Evolutionary conservation across 768 basidiomycete genomes (phyloP).

Genomic region (Lactarius pseudohatsudake): DNA sequence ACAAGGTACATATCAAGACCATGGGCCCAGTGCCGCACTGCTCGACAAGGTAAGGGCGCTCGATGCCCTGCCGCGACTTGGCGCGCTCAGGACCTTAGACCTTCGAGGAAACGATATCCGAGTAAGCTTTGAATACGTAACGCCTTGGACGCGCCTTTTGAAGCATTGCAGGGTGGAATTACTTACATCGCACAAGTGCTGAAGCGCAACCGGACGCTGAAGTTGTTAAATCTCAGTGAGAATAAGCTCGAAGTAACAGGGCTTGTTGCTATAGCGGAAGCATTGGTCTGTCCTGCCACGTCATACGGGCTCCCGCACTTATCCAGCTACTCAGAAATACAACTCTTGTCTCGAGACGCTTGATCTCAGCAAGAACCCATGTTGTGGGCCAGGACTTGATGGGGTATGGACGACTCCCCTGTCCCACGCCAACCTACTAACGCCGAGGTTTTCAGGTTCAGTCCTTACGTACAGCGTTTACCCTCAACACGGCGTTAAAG

Average conservation of each 20-base stretch:
- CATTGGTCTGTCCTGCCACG: constrained; percentile 59
- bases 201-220: constrained; percentile 93
- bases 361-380: constrained; percentile 91
- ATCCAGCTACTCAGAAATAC: constrained; percentile 67
- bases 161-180: constrained; percentile 58
- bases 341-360: constrained; percentile 92
- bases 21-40: constrained; percentile 71
- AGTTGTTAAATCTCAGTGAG: constrained; percentile 91
- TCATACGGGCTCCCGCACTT: neutral
- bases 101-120: constrained; percentile 89
- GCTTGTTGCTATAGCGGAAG: constrained; percentile 80
- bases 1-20: constrained; percentile 30
- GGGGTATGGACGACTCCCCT: constrained; percentile 57
- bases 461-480: constrained; percentile 90
- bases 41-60: constrained; percentile 88
- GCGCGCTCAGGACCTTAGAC: constrained; percentile 86
- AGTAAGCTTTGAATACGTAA: constrained; percentile 46
- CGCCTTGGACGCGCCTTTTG: neutral
- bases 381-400: constrained; percentile 84
- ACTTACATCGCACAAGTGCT: constrained; percentile 92
- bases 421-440: constrained; percentile 8
- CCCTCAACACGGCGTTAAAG: constrained; percentile 87
- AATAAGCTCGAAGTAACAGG: constrained; percentile 88
- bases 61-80: constrained; percentile 82
- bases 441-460: constrained; percentile 54